phyloP scores from a whole-genome alignment of 352 stramenopile genomes.

The Globisporangium splendens region DNA sequence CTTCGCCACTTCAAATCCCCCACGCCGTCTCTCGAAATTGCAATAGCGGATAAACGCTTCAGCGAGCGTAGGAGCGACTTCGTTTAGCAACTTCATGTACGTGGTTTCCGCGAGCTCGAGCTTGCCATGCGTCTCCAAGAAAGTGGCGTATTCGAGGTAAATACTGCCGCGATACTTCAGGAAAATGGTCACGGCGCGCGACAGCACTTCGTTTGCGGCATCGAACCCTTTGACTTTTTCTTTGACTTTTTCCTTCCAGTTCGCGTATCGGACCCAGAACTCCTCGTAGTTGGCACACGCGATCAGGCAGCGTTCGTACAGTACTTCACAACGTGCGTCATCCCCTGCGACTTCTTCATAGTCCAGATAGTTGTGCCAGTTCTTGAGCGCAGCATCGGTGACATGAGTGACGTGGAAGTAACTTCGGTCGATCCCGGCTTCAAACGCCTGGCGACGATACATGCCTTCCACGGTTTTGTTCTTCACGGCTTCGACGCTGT shows the following conservation, averaged over 20 bases:
- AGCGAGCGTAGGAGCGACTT: slow-evolving; percentile 54
- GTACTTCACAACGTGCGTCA: slow-evolving; percentile 41
- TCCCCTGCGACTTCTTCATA: slow-evolving; percentile 67
- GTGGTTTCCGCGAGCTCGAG: slow-evolving; percentile 39
- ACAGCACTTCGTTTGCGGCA: slow-evolving; percentile 57
- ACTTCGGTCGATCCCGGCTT: slow-evolving; percentile 73
- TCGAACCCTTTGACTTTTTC: slow-evolving; percentile 54
- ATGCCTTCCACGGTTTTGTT: slow-evolving; percentile 66
- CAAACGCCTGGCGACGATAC: slow-evolving; percentile 60
- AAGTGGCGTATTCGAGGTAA: slow-evolving; percentile 70
- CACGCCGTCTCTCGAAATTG: slow-evolving; percentile 68
- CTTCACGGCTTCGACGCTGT: slow-evolving; percentile 65
- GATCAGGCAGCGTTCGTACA: slow-evolving; percentile 82
- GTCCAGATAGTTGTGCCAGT: slow-evolving; percentile 80
- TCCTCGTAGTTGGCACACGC: slow-evolving; percentile 82
- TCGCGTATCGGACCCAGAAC: slow-evolving; percentile 71
- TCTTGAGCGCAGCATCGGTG: slow-evolving; percentile 56
- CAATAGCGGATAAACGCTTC: slow-evolving; percentile 64
- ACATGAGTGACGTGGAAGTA: slow-evolving; percentile 84
- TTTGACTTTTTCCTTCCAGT: slow-evolving; percentile 51
- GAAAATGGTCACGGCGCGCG: slow-evolving; percentile 59
- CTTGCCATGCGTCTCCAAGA: slow-evolving; percentile 62
- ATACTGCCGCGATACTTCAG: slow-evolving; percentile 71
- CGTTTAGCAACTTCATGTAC: slow-evolving; percentile 54
- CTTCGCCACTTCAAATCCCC: slow-evolving; percentile 45